Conservation (phyloP, 345 rosid genomes). For the Turnera subulata region DNA sequence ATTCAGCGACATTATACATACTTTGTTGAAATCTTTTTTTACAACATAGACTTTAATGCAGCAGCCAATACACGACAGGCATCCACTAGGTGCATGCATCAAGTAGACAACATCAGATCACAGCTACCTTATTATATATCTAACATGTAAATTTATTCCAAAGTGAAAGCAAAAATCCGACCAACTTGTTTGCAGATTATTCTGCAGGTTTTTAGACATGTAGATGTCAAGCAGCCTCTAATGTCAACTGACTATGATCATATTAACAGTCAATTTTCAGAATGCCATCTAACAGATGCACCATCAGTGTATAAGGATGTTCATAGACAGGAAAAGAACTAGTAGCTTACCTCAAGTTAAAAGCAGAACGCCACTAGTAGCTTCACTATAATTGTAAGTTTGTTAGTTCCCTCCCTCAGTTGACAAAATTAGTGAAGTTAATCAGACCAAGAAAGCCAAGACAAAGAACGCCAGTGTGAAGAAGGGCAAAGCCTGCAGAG, state of each 20-base stretch:
- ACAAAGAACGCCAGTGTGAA: conserved; percentile 29
- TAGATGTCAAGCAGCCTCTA: background rate
- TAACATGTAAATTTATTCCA: too few species aligned
- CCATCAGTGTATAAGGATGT: too few species aligned
- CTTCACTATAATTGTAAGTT: conserved; percentile 2
- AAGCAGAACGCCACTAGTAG: background rate
- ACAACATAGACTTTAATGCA: conserved; percentile 3
- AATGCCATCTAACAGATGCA: too few species aligned
- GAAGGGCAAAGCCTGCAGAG: conserved; percentile 38
- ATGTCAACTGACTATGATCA: conserved; percentile 6
- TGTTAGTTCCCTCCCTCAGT: background rate
- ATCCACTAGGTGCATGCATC: conserved; percentile 18
- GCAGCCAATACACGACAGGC: background rate
- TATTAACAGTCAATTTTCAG: background rate
- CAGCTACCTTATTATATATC: background rate
- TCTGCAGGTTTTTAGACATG: background rate
- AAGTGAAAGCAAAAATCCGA: background rate
- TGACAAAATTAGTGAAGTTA: background rate
- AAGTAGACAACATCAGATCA: conserved; percentile 1
- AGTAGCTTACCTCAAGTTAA: too few species aligned
- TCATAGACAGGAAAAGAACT: too few species aligned
- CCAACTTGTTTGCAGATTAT: background rate
- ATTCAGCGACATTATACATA: too few species aligned
- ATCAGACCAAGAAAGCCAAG: conserved; percentile 17
- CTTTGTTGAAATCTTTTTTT: too few species aligned